Base-by-base conservation (phyloP, 495 filamentous ascomycete genomes). In the Xylaria sp. region DNA sequence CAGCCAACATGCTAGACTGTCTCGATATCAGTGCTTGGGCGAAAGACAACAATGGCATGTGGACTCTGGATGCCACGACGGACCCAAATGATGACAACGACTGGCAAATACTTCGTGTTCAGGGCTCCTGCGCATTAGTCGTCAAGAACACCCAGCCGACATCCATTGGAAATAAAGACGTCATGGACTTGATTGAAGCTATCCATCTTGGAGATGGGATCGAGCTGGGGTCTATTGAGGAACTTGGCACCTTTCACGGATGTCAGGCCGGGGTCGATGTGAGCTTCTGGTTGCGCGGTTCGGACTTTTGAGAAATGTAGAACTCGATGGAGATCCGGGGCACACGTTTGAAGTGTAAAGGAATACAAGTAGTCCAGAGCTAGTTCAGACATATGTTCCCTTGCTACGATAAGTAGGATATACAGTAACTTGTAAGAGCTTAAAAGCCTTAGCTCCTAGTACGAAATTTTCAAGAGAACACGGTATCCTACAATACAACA, bases 141-240 rank as follows among this genome's bases (percentile, higher is more conserved):
- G 66, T 68, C 66, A 70, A 68, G 62, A 73, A 72, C 50, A 66
- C 21, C 17, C 40, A 2, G 21, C n/a, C 71, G 3, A 72, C 74
- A 1, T 24, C n/a, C 1, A 14, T 76, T 15, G 74, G 71, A 26
- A 73, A 72, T 19, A 15, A 55, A 46, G 74, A 76, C 14, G 67
- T 72, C 19, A 29, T 21, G 19, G 46, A 67, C n/a, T 35, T 68
- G 12, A 69, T 75, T 17, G 61, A 71, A 8, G 26, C 17, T 48
- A 19, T 75, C 12, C 17, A 64, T 15, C 15, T 37, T n/a, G 48
- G 40, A 33, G 35, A 58, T 15, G 40, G 67, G 17, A 53, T 53
- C 35, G 12, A 61, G 8, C 21, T 40, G 8, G 50, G 64, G 5
- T 0, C 55, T 12, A 5, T 73, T 9, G 71, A 69, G 69, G 59